Evolutionary conservation across 352 stramenopile species (phyloP), one percentile per base, ranked within the genome.

Genomic region (Phytophthora pluvialis): DNA sequence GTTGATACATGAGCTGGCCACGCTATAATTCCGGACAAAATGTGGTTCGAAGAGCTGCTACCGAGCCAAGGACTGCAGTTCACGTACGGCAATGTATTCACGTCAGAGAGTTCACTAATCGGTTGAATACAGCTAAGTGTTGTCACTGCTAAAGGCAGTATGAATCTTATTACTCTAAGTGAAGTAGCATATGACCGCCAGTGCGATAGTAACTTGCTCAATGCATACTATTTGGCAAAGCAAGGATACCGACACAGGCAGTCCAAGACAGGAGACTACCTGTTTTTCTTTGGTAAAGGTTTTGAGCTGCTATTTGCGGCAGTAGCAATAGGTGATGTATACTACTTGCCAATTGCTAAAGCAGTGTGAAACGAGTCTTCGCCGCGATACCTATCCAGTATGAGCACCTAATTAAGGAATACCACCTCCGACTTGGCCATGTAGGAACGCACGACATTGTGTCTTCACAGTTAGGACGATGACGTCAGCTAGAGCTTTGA

Each of bases 341-440:
- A 55, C 12, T 43, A 43, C 6, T 31, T 54, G 7, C n/a, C 47
- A 1, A 54, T 2, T 33, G 5, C 3, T 39, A 40, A 42, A 33
- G 0, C 31, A 10, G 2, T n/a, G 8, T 18, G 15, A 13, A 28
- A 15, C n/a, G n/a, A n/a, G n/a, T n/a, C n/a, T n/a, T n/a, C n/a
- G n/a, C n/a, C n/a, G n/a, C n/a, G n/a, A n/a, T n/a, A n/a, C n/a
- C 36, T 42, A 15, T 21, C 36, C 12, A 42, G 18, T 15, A 15
- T 42, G 36, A 42, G 18, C n/a, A 6, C 12, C 36, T 42, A 42
- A 11, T 42, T 12, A 53, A 53, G 42, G 45, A 64, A 35, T 64
- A 28, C 36, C 45, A 64, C n/a, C 5, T 64, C 2, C 16, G 46
- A 38, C 16, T 64, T n/a, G 46, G 46, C 12, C 46, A 57, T 46